Evolutionary conservation across 768 basidiomycete species (phyloP).

Genomic region (Mycena amicta): DNA sequence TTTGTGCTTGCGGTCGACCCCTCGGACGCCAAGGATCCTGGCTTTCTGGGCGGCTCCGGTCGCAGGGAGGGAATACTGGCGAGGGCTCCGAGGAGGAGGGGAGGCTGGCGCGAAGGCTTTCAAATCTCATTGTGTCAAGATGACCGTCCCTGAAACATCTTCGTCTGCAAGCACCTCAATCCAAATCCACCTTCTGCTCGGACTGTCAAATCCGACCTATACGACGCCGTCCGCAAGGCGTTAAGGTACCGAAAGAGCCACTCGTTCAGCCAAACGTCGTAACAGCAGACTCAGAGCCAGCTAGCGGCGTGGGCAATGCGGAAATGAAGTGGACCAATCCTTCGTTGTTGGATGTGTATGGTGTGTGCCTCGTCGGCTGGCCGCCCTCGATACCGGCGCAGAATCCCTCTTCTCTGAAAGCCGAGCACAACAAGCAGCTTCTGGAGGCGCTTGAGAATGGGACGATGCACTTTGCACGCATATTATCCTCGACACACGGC

Average conservation of each 20-base stretch:
- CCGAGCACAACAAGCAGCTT: slow-evolving; percentile 54
- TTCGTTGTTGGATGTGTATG: slow-evolving; percentile 55
- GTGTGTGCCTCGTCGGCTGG: slow-evolving; percentile 67
- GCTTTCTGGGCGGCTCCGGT: slow-evolving; percentile 68
- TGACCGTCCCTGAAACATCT: slow-evolving; percentile 20
- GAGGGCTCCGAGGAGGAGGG: slow-evolving; percentile 60
- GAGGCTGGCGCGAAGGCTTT: slow-evolving; percentile 59
- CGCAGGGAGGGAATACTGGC: slow-evolving; percentile 67
- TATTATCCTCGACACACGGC: slow-evolving; percentile 15
- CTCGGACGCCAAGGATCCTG: slow-evolving; percentile 43
- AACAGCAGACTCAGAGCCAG: slow-evolving; percentile 39
- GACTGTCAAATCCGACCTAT: slow-evolving; percentile 56
- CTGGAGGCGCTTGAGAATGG: slow-evolving; percentile 53
- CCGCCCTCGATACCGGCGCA: slow-evolving; percentile 57
- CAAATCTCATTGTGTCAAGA: slow-evolving; percentile 46
- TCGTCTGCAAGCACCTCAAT: slow-evolving; percentile 9
- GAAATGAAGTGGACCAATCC: slow-evolving; percentile 82
- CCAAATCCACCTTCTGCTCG: slow-evolving; percentile 6
- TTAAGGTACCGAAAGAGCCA: slow-evolving; percentile 45
- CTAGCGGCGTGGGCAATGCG: slow-evolving; percentile 61
- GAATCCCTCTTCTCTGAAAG: slow-evolving; percentile 64
- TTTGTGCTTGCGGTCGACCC: slow-evolving; percentile 66
- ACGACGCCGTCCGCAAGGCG: slow-evolving; percentile 54
- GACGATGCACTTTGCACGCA: slow-evolving; percentile 49
- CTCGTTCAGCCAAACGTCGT: slow-evolving; percentile 8